phyloP scores from a whole-genome alignment of 2,329 filamentous ascomycete species.

The Rhytidhysteron rufulum region DNA sequence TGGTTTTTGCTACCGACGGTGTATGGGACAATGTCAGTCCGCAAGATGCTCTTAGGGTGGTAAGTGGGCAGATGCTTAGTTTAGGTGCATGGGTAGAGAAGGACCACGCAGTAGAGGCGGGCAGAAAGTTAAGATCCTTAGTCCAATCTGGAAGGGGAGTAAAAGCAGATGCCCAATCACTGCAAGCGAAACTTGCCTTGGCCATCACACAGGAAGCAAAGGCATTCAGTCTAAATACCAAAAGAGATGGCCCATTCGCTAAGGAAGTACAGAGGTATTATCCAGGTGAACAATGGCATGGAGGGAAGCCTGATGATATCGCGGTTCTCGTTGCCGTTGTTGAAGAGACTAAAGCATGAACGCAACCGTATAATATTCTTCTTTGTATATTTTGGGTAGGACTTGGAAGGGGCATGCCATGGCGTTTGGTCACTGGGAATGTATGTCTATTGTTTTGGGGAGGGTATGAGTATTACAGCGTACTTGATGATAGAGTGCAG shows the following conservation, averaged over 20 bases:
- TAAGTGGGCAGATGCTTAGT: slow-evolving; percentile 71
- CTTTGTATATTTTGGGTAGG: too few species aligned
- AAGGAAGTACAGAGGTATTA: slow-evolving; percentile 89
- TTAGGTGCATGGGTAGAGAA: slow-evolving; percentile 70
- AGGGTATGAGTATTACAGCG: too few species aligned
- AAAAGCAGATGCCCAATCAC: slow-evolving; percentile 45
- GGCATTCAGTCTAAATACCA: slow-evolving; percentile 73
- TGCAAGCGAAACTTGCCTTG: slow-evolving; percentile 76
- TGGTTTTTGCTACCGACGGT: slow-evolving; percentile 92
- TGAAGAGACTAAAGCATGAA: slow-evolving; percentile 25
- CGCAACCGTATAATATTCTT: too few species aligned
- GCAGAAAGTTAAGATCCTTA: slow-evolving; percentile 55
- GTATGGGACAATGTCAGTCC: slow-evolving; percentile 95
- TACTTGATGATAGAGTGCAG: too few species aligned
- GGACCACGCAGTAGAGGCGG: slow-evolving; percentile 46
- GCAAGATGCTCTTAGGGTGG: slow-evolving; percentile 79
- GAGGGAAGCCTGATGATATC: slow-evolving; percentile 95
- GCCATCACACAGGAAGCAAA: slow-evolving; percentile 82
- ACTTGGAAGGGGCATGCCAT: too few species aligned
- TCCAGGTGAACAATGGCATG: slow-evolving; percentile 80
- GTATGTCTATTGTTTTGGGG: too few species aligned
- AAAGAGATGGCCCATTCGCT: slow-evolving; percentile 86
- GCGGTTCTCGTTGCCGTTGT: slow-evolving; percentile 69
- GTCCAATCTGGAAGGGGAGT: slow-evolving; percentile 47
- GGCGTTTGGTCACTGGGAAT: too few species aligned